Base-by-base conservation (phyloP, 306 rosid genomes). In the Inga oerstediana region DNA sequence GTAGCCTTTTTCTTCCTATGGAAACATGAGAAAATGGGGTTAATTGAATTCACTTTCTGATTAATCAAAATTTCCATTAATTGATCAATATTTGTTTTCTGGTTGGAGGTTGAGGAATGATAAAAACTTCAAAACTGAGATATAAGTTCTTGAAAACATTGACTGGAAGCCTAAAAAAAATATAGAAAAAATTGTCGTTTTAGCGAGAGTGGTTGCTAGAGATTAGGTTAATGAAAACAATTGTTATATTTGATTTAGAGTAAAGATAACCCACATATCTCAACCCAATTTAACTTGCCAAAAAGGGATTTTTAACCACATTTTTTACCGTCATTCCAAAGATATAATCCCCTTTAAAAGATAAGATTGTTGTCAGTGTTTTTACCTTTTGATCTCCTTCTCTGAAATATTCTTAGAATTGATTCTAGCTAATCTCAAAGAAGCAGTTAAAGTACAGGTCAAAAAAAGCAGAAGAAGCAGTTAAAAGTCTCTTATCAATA, bases 171-270 rank as follows among this genome's bases (percentile, higher is more conserved):
- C 4, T 4, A 27, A 61, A 67, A 52, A 58, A 10, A 43, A 3
- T 54, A 79, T 43, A 30, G 3, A 20, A 68, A 67, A 52, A 65
- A 10, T 17, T 72, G 84, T 85, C 82, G 61, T 71, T 75, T 46
- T 83, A 74, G 39, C 12, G 59, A 70, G 84, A 83, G 90, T 88
- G 75, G 96, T 90, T 87, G 89, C 51, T 61, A 20, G 43, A 80
- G 84, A 88, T 87, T 88, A 87, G 92, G 93, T 90, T 83, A 78
- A 79, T 80, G 92, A 92, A 88, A 89, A 80, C 90, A 89, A 72
- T 80, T 30, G 92, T 79, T 74, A 80, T 73, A 81, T 84, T 86
- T 66, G 87, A 79, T 88, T 88, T 70, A 45, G 85, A 87, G 90
- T 88, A 75, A 80, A 85, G 90, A 74, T 45, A 35, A 77, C 56